These are phyloP conservation scores for Bassia scoparia DNA, from an alignment of 148 eudicot genomes.

Conservation along the genomic window DNA sequence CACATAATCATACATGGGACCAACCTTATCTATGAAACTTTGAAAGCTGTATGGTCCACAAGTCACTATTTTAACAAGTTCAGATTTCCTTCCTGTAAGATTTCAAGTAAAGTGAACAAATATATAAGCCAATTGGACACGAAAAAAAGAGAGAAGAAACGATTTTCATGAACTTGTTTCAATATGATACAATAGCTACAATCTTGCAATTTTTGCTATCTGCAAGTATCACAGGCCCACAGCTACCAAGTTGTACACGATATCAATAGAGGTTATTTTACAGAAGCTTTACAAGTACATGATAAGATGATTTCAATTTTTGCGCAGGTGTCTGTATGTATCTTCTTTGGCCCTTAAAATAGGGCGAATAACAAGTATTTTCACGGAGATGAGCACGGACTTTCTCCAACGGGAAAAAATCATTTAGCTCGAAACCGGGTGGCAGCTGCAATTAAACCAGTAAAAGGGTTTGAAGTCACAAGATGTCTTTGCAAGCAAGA, in stretches of 20 bases:
- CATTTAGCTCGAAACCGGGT: slow-evolving; percentile 7
- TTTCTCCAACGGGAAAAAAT: slow-evolving; percentile 7
- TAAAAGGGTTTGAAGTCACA: neutral
- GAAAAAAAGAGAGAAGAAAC: neutral
- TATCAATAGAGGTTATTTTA: slow-evolving; percentile 1
- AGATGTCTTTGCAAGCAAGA: slow-evolving; percentile 9
- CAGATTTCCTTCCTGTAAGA: no score
- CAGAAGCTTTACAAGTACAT: slow-evolving; percentile 13
- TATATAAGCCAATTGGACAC: neutral
- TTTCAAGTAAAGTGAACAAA: neutral
- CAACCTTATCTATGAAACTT: no score
- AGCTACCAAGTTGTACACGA: slow-evolving; percentile 10
- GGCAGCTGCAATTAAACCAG: slow-evolving; percentile 7
- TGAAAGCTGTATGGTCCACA: no score
- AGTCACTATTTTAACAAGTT: no score
- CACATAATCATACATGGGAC: no score
- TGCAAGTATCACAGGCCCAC: slow-evolving; percentile 9
- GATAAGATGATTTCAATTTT: neutral
- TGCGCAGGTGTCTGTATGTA: neutral
- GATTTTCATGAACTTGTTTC: no score
- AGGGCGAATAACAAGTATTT: slow-evolving; percentile 2
- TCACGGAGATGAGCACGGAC: slow-evolving; percentile 1
- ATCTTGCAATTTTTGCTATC: slow-evolving; percentile 10
- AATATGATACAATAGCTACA: neutral
- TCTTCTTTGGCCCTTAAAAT: neutral